Percentiles rank a stretch among this genome's conserved stretches.
Evolutionary conservation across 768 basidiomycete genomes (phyloP).

Genomic region (Rhodosporidiobolus odoratus): DNA sequence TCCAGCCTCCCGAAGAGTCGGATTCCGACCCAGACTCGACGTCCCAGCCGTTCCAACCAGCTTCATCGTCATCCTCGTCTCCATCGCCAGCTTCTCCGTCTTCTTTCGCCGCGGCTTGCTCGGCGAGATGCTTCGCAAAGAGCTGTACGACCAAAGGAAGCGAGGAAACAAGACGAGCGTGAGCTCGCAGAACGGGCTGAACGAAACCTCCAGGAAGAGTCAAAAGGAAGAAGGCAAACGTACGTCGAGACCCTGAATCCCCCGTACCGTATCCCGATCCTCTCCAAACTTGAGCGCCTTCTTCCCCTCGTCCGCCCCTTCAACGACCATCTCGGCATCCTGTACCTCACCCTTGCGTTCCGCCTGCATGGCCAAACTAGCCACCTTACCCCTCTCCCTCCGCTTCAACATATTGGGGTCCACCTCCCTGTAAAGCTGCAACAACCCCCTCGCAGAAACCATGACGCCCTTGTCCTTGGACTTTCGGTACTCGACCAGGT

Average conservation of each 20-base stretch:
- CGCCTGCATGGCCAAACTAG: slow-evolving; percentile 56
- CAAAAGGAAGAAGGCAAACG: slow-evolving; percentile 43
- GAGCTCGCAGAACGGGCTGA: too few relatives aligned
- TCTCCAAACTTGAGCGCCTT: slow-evolving; percentile 70
- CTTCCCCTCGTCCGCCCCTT: background rate
- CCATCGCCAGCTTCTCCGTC: slow-evolving; percentile 57
- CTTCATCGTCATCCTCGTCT: slow-evolving; percentile 61
- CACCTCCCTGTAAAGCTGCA: slow-evolving; percentile 90
- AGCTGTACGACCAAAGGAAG: slow-evolving; percentile 53
- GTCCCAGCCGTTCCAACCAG: slow-evolving; percentile 76
- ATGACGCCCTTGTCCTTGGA: slow-evolving; percentile 89
- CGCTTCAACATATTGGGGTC: slow-evolving; percentile 87
- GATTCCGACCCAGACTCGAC: slow-evolving; percentile 47
- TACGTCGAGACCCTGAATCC: slow-evolving; percentile 85
- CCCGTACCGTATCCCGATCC: slow-evolving; percentile 62
- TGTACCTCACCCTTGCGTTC: slow-evolving; percentile 4
- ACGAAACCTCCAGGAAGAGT: background rate
- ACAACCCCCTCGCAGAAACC: slow-evolving; percentile 75
- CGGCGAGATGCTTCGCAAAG: slow-evolving; percentile 62
- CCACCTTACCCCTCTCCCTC: slow-evolving; percentile 87
- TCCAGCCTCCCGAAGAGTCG: slow-evolving; percentile 67
- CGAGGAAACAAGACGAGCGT: too few relatives aligned
- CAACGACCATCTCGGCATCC: slow-evolving; percentile 41
- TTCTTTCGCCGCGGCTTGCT: slow-evolving; percentile 56
- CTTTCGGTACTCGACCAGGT: slow-evolving; percentile 90